These are phyloP conservation scores for Carnegiea gigantea DNA, from an alignment of 179 eudicot species.

Conservation along the genomic window DNA sequence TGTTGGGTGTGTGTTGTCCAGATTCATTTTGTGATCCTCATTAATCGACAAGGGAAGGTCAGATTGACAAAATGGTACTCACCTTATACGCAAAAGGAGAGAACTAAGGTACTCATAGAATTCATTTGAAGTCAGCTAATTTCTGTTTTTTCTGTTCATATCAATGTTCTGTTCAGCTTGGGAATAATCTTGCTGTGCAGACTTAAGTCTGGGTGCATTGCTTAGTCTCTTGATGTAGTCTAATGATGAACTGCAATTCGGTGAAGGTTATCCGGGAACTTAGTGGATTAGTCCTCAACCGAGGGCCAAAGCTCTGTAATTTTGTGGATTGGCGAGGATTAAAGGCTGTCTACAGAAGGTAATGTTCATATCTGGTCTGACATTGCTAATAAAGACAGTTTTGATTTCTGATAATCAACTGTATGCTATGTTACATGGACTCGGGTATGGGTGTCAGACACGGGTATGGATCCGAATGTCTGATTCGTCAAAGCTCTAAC, in stretches of 20 bases:
- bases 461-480: too few species aligned
- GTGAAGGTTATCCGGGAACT: constrained; percentile 82
- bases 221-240: constrained; percentile 1
- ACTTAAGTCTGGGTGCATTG: not conserved
- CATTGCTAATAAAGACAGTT: not conserved
- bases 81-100: constrained; percentile 83
- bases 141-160: too few species aligned
- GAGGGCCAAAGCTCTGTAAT: constrained; percentile 94
- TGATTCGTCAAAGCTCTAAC: too few species aligned
- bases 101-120: constrained; percentile 54
- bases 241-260: not conserved
- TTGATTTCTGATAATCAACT: not conserved
- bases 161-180: not conserved
- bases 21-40: constrained; percentile 82
- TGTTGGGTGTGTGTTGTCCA: constrained; percentile 28
- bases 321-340: constrained; percentile 96
- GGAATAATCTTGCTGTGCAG: not conserved
- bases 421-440: too few species aligned
- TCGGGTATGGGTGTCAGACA: too few species aligned
- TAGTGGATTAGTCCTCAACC: constrained; percentile 75
- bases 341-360: constrained; percentile 92
- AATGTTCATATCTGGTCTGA: constrained; percentile 4
- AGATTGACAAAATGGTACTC: constrained; percentile 93
- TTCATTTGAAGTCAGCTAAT: not conserved
- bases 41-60: constrained; percentile 90